Percentiles rank a stretch among this genome's conserved stretches.
Evolutionary conservation across 805 yeast genomes (phyloP).

Genomic region (Kregervanrija delftensis): DNA sequence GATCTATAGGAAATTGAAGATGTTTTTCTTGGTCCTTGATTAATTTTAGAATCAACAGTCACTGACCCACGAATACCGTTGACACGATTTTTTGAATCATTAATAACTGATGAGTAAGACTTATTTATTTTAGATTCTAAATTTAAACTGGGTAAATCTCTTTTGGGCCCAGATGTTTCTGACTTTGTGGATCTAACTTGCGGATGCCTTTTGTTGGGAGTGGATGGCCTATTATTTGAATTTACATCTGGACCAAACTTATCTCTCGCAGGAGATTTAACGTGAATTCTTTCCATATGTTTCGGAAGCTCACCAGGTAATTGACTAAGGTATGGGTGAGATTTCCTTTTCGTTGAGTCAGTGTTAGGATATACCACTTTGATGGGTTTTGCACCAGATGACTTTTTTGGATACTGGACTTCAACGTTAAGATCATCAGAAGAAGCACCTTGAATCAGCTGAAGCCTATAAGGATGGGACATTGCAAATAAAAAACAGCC

Average conservation of each 20-base stretch:
- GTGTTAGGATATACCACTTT: background rate
- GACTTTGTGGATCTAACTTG: too few relatives aligned
- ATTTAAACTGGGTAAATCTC: too few relatives aligned
- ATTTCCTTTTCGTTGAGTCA: background rate
- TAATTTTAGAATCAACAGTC: too few relatives aligned
- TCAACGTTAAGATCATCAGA: conserved; percentile 1
- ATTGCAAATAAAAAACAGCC: background rate
- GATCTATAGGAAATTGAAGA: too few relatives aligned
- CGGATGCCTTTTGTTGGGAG: background rate
- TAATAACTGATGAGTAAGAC: too few relatives aligned
- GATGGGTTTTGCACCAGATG: conserved; percentile 4
- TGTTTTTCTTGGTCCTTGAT: too few relatives aligned
- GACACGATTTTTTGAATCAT: too few relatives aligned
- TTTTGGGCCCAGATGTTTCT: too few relatives aligned
- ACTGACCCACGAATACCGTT: too few relatives aligned
- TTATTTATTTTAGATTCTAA: too few relatives aligned
- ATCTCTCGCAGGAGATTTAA: background rate
- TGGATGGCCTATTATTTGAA: background rate
- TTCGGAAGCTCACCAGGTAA: conserved; percentile 4
- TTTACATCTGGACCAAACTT: background rate
- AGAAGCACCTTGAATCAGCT: background rate
- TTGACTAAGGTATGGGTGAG: conserved; percentile 10
- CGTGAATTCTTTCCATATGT: conserved; percentile 1
- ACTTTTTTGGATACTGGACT: background rate
- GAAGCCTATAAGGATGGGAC: conserved; percentile 10